These are phyloP conservation scores for Colletotrichum acutatum DNA, from an alignment of 2,329 filamentous ascomycete genomes.

Conservation along the genomic window DNA sequence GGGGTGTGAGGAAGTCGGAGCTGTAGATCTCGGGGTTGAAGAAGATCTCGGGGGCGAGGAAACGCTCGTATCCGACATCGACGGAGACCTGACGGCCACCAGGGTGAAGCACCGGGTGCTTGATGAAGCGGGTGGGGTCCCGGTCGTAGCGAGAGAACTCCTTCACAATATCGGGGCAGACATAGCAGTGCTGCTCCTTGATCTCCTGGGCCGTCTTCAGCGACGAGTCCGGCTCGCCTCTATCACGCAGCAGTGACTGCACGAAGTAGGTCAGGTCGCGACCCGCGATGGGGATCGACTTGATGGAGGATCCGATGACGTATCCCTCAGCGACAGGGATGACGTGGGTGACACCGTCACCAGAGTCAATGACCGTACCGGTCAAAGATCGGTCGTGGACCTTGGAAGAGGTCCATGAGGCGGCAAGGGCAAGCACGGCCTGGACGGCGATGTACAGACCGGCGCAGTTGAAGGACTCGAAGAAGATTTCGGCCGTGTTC, in stretches of 20 bases:
- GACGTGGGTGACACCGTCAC: constrained; percentile 98
- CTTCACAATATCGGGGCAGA: constrained; percentile 98
- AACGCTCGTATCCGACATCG: constrained; percentile 97
- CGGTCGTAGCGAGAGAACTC: constrained; percentile 95
- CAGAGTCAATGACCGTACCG: constrained; percentile 97
- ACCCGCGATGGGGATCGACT: constrained; percentile 97
- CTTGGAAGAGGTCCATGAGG: constrained; percentile 98
- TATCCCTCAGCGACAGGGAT: constrained; percentile 99
- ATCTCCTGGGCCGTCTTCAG: constrained; percentile 98
- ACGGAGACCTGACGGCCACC: constrained; percentile 87
- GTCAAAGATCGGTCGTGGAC: constrained; percentile 96
- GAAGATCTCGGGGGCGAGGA: constrained; percentile 98
- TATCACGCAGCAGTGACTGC: constrained; percentile 93
- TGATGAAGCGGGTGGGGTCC: constrained; percentile 89
- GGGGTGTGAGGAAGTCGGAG: constrained; percentile 95
- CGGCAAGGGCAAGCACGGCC: constrained; percentile 93
- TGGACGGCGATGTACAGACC: constrained; percentile 99
- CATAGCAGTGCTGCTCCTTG: constrained; percentile 99
- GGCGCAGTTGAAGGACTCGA: constrained; percentile 99
- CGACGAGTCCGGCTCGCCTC: constrained; percentile 95
- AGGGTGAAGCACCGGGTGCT: constrained; percentile 87
- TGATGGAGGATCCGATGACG: constrained; percentile 98
- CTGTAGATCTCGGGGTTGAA: constrained; percentile 99
- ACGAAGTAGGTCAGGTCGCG: constrained; percentile 99
- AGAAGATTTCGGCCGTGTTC: constrained; percentile 99